phyloP scores from a whole-genome alignment of 2,329 filamentous ascomycete genomes.

The Colletotrichum sp. region DNA sequence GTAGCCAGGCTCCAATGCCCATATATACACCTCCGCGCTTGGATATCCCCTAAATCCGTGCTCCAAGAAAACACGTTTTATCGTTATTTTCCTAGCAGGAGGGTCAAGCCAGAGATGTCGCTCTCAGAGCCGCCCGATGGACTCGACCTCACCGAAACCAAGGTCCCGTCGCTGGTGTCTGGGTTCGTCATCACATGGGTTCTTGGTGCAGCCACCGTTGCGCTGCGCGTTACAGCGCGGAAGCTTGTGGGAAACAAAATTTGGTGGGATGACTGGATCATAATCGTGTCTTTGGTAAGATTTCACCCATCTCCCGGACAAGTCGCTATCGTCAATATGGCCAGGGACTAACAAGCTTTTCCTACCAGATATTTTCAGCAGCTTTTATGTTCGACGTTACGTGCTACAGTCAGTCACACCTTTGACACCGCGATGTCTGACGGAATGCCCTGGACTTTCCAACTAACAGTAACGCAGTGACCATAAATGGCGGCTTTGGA shows the following conservation, averaged over 20 bases:
- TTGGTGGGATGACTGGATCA: slow-evolving; percentile 30
- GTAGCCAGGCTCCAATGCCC: not conserved
- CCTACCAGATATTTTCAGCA: slow-evolving; percentile 5
- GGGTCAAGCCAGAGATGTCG: not conserved
- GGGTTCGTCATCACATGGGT: slow-evolving; percentile 20
- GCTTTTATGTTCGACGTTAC: slow-evolving; percentile 21
- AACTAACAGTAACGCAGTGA: not conserved
- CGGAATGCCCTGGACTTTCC: not conserved
- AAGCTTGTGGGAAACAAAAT: slow-evolving; percentile 21
- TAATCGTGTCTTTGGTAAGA: slow-evolving; percentile 26
- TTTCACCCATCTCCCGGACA: not conserved
- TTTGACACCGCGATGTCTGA: not conserved
- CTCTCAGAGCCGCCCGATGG: not conserved
- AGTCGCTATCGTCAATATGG: not conserved
- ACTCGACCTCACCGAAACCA: slow-evolving; percentile 24
- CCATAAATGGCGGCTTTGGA: slow-evolving; percentile 24
- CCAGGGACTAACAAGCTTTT: not conserved
- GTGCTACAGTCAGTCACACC: slow-evolving; percentile 21
- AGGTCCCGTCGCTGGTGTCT: slow-evolving; percentile 19
- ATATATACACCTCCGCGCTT: not conserved
- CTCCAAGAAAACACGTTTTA: not conserved
- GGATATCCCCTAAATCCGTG: not conserved
- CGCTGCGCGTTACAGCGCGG: slow-evolving; percentile 23
- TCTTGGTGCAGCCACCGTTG: slow-evolving; percentile 21
- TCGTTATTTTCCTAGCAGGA: not conserved